These are phyloP conservation scores for Castanea crenata DNA, from an alignment of 306 rosid species.

Conservation along the genomic window DNA sequence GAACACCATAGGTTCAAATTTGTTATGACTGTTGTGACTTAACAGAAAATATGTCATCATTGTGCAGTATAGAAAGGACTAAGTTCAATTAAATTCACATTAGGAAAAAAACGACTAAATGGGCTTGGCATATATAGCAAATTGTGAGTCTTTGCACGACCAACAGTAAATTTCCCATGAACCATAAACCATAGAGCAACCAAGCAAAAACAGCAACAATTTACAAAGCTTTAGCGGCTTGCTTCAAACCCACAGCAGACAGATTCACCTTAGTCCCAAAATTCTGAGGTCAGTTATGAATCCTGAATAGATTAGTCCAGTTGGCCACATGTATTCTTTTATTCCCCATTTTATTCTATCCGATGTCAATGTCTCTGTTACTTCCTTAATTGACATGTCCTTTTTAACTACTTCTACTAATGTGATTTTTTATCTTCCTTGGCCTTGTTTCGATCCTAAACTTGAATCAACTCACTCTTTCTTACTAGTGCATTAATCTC, in stretches of 20 bases:
- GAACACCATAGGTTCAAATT: background rate
- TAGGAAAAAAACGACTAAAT: background rate
- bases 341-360: too few species aligned
- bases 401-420: too few species aligned
- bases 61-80: background rate
- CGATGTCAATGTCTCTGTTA: too few species aligned
- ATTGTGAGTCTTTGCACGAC: background rate
- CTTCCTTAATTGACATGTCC: background rate
- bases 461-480: too few species aligned
- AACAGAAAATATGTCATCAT: background rate
- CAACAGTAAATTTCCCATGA: background rate
- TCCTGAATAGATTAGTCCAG: too few species aligned
- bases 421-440: too few species aligned
- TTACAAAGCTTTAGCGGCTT: background rate
- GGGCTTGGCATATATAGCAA: background rate
- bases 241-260: background rate
- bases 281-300: too few species aligned
- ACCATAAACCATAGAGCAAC: background rate
- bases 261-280: background rate
- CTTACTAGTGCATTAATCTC: background rate
- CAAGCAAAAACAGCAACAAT: background rate
- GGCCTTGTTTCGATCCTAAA: too few species aligned
- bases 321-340: too few species aligned
- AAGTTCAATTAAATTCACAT: conserved; percentile 2
- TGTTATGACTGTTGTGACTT: too few species aligned